Evolutionary conservation across 306 rosid genomes (phyloP).

Genomic region (Carpinus viminea): DNA sequence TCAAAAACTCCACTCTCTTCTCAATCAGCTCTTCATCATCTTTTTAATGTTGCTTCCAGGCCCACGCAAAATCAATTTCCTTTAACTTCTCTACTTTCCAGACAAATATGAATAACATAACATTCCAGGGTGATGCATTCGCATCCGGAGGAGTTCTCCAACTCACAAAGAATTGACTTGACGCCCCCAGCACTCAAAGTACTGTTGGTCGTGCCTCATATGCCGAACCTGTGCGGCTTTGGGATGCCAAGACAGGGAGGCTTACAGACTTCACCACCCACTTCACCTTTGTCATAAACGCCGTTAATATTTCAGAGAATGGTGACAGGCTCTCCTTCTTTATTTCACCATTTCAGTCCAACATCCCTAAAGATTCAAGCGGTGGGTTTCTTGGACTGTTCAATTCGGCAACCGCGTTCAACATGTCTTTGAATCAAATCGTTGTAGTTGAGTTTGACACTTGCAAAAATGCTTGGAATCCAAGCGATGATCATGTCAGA

Average conservation of each 20-base stretch:
- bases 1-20: neutral
- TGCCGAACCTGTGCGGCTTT: conserved; percentile 62
- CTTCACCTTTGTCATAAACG: conserved; percentile 53
- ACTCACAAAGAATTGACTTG: conserved; percentile 57
- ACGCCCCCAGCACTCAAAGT: conserved; percentile 41
- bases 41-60: conserved; percentile 15
- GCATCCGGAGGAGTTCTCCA: conserved; percentile 45
- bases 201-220: no score
- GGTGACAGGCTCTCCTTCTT: conserved; percentile 77
- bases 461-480: conserved; percentile 49
- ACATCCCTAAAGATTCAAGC: conserved; percentile 46
- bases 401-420: conserved; percentile 24
- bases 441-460: conserved; percentile 82
- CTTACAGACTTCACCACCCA: conserved; percentile 75
- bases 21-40: conserved; percentile 9
- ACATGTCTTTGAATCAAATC: conserved; percentile 39
- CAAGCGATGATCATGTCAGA: conserved; percentile 58
- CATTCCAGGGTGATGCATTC: conserved; percentile 55
- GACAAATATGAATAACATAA: conserved; percentile 31
- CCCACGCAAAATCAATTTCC: conserved; percentile 38
- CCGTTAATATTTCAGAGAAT: neutral
- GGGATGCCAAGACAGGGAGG: conserved; percentile 44
- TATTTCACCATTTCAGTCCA: conserved; percentile 53
- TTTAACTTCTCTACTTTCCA: conserved; percentile 53
- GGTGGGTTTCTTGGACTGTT: conserved; percentile 71